Base-by-base conservation (phyloP, 2,329 filamentous ascomycete species). In the Gnomoniopsis smithogilvyi region DNA sequence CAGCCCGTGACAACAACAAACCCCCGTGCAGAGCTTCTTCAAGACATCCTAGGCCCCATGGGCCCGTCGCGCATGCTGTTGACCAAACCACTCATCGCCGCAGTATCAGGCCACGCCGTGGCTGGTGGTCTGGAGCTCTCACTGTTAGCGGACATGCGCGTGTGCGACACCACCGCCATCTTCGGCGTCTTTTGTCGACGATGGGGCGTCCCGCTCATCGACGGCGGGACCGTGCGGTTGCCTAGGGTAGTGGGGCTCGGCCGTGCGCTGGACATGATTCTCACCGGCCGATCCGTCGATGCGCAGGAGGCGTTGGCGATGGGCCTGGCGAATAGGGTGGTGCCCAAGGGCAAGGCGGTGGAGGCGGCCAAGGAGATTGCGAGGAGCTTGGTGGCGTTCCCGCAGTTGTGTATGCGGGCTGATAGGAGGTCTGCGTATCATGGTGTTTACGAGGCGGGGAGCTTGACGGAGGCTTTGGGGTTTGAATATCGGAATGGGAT, bases 101-200 rank as follows among this genome's bases (percentile, higher is more conserved):
- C 80, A 2, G 72, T 84, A 0, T 71, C 80, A 0, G 81, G 80
- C 1, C 74, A 81, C 59, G 81, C 81, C 1, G 81, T 84, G 0
- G 81, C 81, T 0, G 80, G 80, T 1, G 80, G 79, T 0, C 72
- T 84, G 0, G 81, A 85, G 65, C 69, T 84, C 10, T 76, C 75
- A 47, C 73, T 85, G 0, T 65, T 85, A 0, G 81, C 73, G 0
- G 82, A 85, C 63, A 70, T 85, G 54, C 76, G 81, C 1, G 73
- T 85, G 0, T 78, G 75, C 0, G 81, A 84, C 59, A 77, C 81
- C 56, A 76, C 80, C 46, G 78, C 79, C 3, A 66, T 82, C 1
- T 81, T 85, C 54, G 82, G 81, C 2, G 76, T 85, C 3, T 85
- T 84, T 63, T 83, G 79, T 66, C 73, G 82, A 2, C 74, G 80